phyloP scores from a whole-genome alignment of 2,329 filamentous ascomycete species.

The Fusarium cyanostomum region DNA sequence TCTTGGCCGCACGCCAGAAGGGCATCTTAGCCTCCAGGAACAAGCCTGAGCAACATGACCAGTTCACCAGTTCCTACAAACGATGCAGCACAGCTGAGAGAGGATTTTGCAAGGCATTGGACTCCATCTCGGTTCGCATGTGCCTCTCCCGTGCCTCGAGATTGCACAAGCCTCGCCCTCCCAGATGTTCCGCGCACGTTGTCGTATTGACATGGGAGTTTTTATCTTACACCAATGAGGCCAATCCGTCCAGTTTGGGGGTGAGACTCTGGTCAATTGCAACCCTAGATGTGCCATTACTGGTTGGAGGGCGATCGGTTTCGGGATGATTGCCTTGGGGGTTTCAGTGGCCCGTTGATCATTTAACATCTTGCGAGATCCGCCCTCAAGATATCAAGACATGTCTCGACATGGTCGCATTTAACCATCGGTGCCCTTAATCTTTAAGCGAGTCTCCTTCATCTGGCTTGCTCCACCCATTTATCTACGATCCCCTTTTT shows the following conservation, averaged over 20 bases:
- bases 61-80: neutral
- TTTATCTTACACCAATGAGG: conserved; percentile 39
- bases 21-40: neutral
- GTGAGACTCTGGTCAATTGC: conserved; percentile 30
- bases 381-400: conserved; percentile 22
- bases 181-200: conserved; percentile 3
- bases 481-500: conserved; percentile 2
- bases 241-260: conserved; percentile 28
- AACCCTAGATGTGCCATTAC: conserved; percentile 29
- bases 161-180: conserved; percentile 13
- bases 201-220: conserved; percentile 31
- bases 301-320: conserved; percentile 22
- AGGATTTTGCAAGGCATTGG: conserved; percentile 4
- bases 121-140: conserved; percentile 23
- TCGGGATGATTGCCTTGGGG: conserved; percentile 29
- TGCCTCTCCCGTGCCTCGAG: conserved; percentile 14
- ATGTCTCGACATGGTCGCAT: conserved; percentile 19
- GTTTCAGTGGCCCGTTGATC: conserved; percentile 24
- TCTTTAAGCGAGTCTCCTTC: conserved; percentile 9
- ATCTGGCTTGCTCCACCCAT: conserved; percentile 10
- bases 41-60: neutral
- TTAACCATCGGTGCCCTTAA: conserved; percentile 18
- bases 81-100: neutral
- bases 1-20: neutral
- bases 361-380: conserved; percentile 38